These are phyloP conservation scores for Leucocoprinus birnbaumii DNA, from an alignment of 768 basidiomycete species.

Conservation along the genomic window DNA sequence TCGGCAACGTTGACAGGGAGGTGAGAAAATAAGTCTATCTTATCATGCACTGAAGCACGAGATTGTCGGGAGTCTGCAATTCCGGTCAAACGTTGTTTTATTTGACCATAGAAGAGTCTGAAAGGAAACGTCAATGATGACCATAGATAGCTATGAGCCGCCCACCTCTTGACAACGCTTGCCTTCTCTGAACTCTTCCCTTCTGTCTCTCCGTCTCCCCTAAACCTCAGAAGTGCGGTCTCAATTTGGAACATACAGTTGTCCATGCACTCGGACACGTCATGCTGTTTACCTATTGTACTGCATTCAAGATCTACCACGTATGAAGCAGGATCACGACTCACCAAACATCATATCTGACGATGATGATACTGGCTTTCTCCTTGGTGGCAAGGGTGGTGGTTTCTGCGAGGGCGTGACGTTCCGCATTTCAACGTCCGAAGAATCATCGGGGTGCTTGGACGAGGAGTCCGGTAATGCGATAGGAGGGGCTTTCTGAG, in stretches of 20 bases:
- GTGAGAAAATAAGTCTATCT: conserved; percentile 91
- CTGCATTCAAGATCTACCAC: conserved; percentile 13
- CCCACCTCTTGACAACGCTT: conserved; percentile 81
- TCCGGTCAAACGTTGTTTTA: conserved; percentile 51
- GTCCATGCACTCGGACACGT: conserved; percentile 98
- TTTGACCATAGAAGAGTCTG: conserved; percentile 84
- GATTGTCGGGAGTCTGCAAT: conserved; percentile 32
- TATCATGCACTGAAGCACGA: conserved; percentile 67
- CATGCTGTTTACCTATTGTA: conserved; percentile 83
- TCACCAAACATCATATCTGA: conserved; percentile 91
- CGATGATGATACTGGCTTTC: conserved; percentile 54
- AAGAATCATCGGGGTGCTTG: conserved; percentile 22
- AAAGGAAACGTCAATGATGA: background rate
- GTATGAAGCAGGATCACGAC: conserved; percentile 15
- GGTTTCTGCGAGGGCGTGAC: conserved; percentile 30
- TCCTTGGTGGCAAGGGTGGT: conserved; percentile 55
- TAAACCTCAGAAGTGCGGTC: conserved; percentile 80
- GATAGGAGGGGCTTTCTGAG: conserved; percentile 12
- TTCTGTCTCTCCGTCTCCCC: conserved; percentile 39
- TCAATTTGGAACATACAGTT: conserved; percentile 99
- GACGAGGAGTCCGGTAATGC: conserved; percentile 30
- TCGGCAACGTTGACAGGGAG: conserved; percentile 91
- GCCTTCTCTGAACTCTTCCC: conserved; percentile 52
- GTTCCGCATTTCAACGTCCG: conserved; percentile 32
- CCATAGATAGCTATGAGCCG: background rate